Conservation (phyloP, 345 rosid species). For the Bruguiera parviflora region DNA sequence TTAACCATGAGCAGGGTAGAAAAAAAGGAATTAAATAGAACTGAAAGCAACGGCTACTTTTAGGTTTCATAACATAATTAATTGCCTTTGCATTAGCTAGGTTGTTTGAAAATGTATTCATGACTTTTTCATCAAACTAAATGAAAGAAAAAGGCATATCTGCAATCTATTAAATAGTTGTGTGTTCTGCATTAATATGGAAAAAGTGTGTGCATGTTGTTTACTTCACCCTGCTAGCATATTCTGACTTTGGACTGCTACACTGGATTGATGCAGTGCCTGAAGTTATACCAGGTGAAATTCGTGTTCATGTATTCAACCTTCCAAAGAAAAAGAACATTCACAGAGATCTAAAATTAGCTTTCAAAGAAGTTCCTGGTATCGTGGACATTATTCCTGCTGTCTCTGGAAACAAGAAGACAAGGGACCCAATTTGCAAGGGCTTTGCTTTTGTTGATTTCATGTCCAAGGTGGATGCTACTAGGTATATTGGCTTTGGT, state of each 20-base stretch:
- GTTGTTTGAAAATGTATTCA: neutral
- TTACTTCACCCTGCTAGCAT: neutral
- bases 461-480: slow-evolving; percentile 56
- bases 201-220: neutral
- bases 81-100: neutral
- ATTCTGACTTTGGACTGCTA: slow-evolving; percentile 19
- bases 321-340: slow-evolving; percentile 94
- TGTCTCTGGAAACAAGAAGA: slow-evolving; percentile 80
- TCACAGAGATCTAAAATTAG: slow-evolving; percentile 67
- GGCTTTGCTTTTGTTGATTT: slow-evolving; percentile 79
- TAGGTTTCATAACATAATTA: no score
- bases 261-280: slow-evolving; percentile 30
- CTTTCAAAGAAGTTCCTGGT: slow-evolving; percentile 64
- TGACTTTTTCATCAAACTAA: neutral
- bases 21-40: no score
- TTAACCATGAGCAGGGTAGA: no score
- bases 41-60: no score
- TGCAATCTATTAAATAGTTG: neutral
- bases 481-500: slow-evolving; percentile 43
- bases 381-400: slow-evolving; percentile 57
- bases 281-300: slow-evolving; percentile 42
- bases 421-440: slow-evolving; percentile 80
- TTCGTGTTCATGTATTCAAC: slow-evolving; percentile 55
- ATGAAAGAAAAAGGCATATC: no score
- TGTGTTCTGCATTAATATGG: neutral